Conservation (phyloP, 1,139 yeast genomes). For the Pichia terricola region DNA sequence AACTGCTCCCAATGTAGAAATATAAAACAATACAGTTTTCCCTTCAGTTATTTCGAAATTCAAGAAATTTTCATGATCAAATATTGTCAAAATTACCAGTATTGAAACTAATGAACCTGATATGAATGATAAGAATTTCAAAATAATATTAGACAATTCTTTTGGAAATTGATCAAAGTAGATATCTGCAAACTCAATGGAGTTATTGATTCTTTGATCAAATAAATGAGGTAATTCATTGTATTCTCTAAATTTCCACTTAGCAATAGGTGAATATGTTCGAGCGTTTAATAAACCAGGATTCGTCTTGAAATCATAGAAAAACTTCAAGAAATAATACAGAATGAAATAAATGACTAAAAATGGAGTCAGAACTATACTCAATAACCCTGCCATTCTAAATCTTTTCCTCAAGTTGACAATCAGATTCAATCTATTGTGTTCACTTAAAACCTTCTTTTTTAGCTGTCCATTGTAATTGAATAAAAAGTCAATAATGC, state of each 20-base stretch:
- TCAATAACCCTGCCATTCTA: slow-evolving; percentile 78
- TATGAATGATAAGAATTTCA: slow-evolving; percentile 63
- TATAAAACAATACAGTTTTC: slow-evolving; percentile 74
- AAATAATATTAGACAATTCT: slow-evolving; percentile 55
- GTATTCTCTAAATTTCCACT: slow-evolving; percentile 90
- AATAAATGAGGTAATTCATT: slow-evolving; percentile 89
- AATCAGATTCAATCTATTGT: slow-evolving; percentile 57
- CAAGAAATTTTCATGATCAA: slow-evolving; percentile 86
- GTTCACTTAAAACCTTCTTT: slow-evolving; percentile 59
- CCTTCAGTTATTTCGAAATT: slow-evolving; percentile 82
- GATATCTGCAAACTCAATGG: slow-evolving; percentile 69
- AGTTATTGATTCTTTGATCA: slow-evolving; percentile 63
- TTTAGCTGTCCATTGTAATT: slow-evolving; percentile 81
- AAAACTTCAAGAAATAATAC: slow-evolving; percentile 79
- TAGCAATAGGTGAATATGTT: slow-evolving; percentile 88
- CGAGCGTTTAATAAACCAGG: slow-evolving; percentile 81
- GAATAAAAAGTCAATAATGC: slow-evolving; percentile 80
- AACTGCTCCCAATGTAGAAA: slow-evolving; percentile 68
- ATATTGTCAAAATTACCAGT: slow-evolving; percentile 70
- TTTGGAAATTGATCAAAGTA: slow-evolving; percentile 91
- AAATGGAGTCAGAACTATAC: slow-evolving; percentile 75
- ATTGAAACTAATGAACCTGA: slow-evolving; percentile 88
- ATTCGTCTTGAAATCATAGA: slow-evolving; percentile 83
- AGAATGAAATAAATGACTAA: slow-evolving; percentile 74
- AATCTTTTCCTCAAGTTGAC: slow-evolving; percentile 70